Percentiles rank a stretch among this genome's conserved stretches.
Conservation (phyloP, 2,329 filamentous ascomycete genomes). For the Curvularia spicifera region DNA sequence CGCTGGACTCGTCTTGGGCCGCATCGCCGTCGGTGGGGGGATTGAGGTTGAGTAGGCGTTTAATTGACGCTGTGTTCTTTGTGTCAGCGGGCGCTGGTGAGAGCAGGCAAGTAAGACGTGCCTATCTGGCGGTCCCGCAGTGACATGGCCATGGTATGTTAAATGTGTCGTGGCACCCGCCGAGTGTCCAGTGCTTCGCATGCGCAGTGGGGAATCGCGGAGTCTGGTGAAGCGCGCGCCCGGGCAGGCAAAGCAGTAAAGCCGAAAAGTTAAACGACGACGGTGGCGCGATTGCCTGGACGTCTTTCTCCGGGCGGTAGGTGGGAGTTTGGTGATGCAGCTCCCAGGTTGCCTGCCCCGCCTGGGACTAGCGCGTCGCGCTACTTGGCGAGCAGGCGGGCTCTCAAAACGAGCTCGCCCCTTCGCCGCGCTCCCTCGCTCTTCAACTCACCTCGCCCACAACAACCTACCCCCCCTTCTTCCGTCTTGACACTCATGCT, state of each 20-base stretch:
- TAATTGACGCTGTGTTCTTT: conserved; percentile 73
- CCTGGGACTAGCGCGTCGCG: conserved; percentile 27
- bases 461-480: conserved; percentile 33
- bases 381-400: conserved; percentile 28
- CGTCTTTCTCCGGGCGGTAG: conserved; percentile 5
- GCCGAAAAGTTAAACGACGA: conserved; percentile 20
- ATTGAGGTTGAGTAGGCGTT: conserved; percentile 95
- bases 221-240: background rate
- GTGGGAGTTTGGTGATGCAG: conserved; percentile 17
- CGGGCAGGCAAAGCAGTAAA: background rate
- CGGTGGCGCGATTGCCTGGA: conserved; percentile 28
- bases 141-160: conserved; percentile 41
- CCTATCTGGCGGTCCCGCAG: conserved; percentile 73
- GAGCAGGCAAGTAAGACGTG: conserved; percentile 11
- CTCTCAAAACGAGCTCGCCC: conserved; percentile 32
- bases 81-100: conserved; percentile 15
- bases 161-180: conserved; percentile 31
- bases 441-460: conserved; percentile 35
- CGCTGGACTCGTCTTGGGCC: conserved; percentile 65
- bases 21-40: conserved; percentile 64
- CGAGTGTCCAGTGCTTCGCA: conserved; percentile 37
- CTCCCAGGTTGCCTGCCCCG: conserved; percentile 23
- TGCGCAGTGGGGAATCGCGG: conserved; percentile 6
- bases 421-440: conserved; percentile 32
- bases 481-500: conserved; percentile 43